Evolutionary conservation across 2,329 filamentous ascomycete species (phyloP), one percentile per base, ranked within the genome.

Genomic region (Cryphonectria japonica): DNA sequence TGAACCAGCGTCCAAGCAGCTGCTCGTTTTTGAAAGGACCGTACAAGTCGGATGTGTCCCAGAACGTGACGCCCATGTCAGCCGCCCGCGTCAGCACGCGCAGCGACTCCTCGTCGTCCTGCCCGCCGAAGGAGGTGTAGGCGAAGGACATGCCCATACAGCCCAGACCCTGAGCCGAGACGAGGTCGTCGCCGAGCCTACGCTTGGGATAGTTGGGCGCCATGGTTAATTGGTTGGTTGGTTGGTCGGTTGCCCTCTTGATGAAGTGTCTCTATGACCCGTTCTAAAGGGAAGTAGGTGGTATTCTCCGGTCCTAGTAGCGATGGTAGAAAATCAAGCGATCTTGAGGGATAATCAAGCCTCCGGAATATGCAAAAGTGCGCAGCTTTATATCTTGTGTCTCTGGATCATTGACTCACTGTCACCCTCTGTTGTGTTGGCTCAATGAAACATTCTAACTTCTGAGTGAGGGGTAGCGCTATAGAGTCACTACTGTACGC

Each of bases 1-100:
- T 76, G 75, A 86, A 82, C 82, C 84, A 86, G 73, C 80, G 79
- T 2, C 82, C 83, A 8, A 86, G 66, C 0, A 84, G 70, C 13
- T 82, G 79, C 73, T 86, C 84, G 69, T 76, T 82, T 67, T 63
- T 73, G 59, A 64, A 68, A 2, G 66, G 71, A 8, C 69, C 69
- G 19, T 69, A 73, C 9, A 69, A 32, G 52, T 78, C 50, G 50
- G 66, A 60, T 8, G 69, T 74, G 57, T 75, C 74, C 74, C 74
- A 75, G 46, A 74, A 73, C 13, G 71, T 73, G 32, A 69, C 26
- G 2, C 74, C 74, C 32, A 75, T 65, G 65, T 75, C 74, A 29
- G 71, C 68, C 22, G 74, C 73, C 39, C 74, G 73, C 11, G 74
- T 74, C n/a, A 75, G 71, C 37, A 73, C 50, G 7, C 69, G 43